Conservation (phyloP, 192 early-diverging fungal genomes). For the Coemansia pectinata region DNA sequence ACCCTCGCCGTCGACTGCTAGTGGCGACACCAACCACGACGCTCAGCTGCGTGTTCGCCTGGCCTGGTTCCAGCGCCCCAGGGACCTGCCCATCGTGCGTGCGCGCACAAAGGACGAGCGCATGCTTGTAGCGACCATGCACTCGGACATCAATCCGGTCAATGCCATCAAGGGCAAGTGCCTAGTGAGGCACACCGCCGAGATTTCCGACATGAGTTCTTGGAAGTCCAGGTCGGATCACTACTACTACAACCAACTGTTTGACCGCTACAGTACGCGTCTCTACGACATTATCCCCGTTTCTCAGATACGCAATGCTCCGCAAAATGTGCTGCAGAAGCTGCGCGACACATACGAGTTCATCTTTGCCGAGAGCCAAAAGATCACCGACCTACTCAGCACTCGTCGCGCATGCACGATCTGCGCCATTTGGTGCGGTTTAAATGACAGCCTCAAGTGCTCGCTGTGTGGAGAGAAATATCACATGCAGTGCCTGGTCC, state of each 20-base stretch:
- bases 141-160: constrained; percentile 82
- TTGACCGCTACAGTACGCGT: constrained; percentile 86
- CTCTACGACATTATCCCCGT: constrained; percentile 86
- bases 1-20: constrained; percentile 20
- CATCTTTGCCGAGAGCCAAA: constrained; percentile 85
- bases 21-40: neutral
- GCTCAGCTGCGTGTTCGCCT: constrained; percentile 55
- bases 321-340: constrained; percentile 66
- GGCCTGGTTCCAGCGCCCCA: constrained; percentile 75
- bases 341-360: constrained; percentile 73
- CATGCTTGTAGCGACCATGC: constrained; percentile 82
- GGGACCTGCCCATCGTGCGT: constrained; percentile 66
- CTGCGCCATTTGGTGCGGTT: constrained; percentile 71
- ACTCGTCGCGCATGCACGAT: constrained; percentile 68
- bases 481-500: constrained; percentile 82
- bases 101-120: constrained; percentile 68
- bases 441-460: constrained; percentile 73
- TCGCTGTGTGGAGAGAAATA: constrained; percentile 72
- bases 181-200: constrained; percentile 61
- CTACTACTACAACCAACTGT: constrained; percentile 88
- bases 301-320: constrained; percentile 75
- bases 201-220: constrained; percentile 33
- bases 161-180: constrained; percentile 82
- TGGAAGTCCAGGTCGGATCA: constrained; percentile 61
- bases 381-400: constrained; percentile 72